These are phyloP conservation scores for Rubus idaeus DNA, from an alignment of 306 rosid species.

Conservation along the genomic window DNA sequence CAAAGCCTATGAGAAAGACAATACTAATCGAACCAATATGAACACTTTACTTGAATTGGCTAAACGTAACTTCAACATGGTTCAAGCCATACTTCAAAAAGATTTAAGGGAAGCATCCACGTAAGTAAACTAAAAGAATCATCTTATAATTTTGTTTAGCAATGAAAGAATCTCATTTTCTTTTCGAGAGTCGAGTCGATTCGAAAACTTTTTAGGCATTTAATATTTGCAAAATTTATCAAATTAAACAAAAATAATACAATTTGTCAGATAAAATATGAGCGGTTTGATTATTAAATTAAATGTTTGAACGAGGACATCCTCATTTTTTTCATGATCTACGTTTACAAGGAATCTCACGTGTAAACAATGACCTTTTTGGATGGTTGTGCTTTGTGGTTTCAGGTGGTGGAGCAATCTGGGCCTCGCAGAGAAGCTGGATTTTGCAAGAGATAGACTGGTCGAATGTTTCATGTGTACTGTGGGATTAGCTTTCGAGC, in stretches of 20 bases:
- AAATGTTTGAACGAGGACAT: neutral
- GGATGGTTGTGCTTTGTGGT: neutral
- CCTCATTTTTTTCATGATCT: neutral
- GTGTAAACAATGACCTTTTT: too few relatives aligned
- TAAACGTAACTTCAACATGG: slow-evolving; percentile 45
- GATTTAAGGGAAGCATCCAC: slow-evolving; percentile 49
- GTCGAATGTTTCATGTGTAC: slow-evolving; percentile 66
- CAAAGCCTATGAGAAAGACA: slow-evolving; percentile 11
- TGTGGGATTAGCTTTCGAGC: slow-evolving; percentile 46
- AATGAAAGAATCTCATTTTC: neutral
- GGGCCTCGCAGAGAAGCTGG: slow-evolving; percentile 36
- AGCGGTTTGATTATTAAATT: too few relatives aligned
- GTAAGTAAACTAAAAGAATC: slow-evolving; percentile 20
- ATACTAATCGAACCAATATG: neutral
- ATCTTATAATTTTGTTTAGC: neutral
- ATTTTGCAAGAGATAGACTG: slow-evolving; percentile 65
- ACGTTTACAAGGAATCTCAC: too few relatives aligned
- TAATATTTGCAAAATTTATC: too few relatives aligned
- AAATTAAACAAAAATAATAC: too few relatives aligned
- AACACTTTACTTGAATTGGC: slow-evolving; percentile 41
- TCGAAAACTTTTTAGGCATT: too few relatives aligned
- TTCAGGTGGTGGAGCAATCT: slow-evolving; percentile 79
- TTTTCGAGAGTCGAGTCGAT: too few relatives aligned
- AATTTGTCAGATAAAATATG: too few relatives aligned
- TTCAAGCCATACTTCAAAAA: slow-evolving; percentile 47